Evolutionary conservation across 441 rosid genomes (phyloP), one percentile per base, ranked within the genome.

Genomic region (Adansonia gregorii): DNA sequence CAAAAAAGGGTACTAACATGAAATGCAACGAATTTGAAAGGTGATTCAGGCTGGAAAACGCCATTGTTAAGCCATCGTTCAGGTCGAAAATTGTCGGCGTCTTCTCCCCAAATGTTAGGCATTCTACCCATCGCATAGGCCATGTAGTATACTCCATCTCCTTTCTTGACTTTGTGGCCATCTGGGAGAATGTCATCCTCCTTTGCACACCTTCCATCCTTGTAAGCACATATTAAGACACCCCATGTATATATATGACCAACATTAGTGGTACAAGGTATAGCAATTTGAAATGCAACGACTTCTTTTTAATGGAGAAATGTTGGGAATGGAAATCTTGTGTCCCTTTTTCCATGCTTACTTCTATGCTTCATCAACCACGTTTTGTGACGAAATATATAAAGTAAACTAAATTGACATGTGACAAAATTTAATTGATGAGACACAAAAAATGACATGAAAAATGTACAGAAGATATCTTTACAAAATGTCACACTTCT

Each of bases 71-170:
- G 87, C 98, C 98, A 95, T 81, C 97, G 89, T 85, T 92, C 96
- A 0, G 98, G 98, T 31, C 79, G 83, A 79, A 91, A 92, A 3
- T 86, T 88, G 72, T 84, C 87, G 0, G 94, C 94, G 59, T 95
- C 93, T 10, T 91, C 90, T 39, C 98, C 98, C 98, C 95, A 92
- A 9, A 92, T 83, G 61, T 78, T 80, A 67, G 82, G 70, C 96
- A 92, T 93, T 82, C 97, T 88, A 2, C 95, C 99, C 98, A 93
- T 91, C 12, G 93, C 88, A 61, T 92, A 95, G 2, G 93, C 86
- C 83, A 84, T 35, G 75, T 92, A 91, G 73, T 83, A 81, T 2
- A 90, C 78, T 0, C 79, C 85, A 56, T 94, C 95, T 3, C 95
- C 95, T 75, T 89, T 90, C 70, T 77, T 89, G 55, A 93, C 72